Evolutionary conservation across 192 early-diverging fungal genomes (phyloP).

Genomic region (Coemansia brasiliensis): DNA sequence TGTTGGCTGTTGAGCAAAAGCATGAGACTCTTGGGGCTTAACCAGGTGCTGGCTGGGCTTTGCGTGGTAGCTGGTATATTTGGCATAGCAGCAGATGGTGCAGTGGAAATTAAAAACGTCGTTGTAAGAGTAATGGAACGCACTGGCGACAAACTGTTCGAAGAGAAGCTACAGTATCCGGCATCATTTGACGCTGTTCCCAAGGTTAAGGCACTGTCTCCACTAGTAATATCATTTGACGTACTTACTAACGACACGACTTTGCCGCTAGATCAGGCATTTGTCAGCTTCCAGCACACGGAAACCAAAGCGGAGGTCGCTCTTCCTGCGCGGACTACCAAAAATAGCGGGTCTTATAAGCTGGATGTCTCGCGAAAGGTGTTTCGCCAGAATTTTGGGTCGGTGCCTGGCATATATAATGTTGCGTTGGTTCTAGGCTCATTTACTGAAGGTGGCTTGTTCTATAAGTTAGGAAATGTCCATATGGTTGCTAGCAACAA

Average conservation of each 20-base stretch:
- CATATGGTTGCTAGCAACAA: conserved; percentile 15
- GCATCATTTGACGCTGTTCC: conserved; percentile 17
- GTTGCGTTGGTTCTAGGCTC: conserved; percentile 43
- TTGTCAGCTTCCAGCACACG: conserved; percentile 37
- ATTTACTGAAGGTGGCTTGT: conserved; percentile 26
- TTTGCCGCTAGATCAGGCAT: conserved; percentile 39
- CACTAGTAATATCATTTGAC: conserved; percentile 35
- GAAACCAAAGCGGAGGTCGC: conserved; percentile 25
- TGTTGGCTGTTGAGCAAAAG: too few relatives aligned
- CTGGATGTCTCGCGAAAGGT: conserved; percentile 38
- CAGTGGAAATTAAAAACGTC: conserved; percentile 22
- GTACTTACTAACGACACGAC: conserved; percentile 1
- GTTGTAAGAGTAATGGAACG: conserved; percentile 43
- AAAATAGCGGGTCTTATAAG: conserved; percentile 18
- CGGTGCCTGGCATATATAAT: conserved; percentile 25
- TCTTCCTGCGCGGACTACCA: conserved; percentile 23
- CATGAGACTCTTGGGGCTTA: conserved; percentile 4
- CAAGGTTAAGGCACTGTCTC: conserved; percentile 23
- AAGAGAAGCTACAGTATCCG: conserved; percentile 21
- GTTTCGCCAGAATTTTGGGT: conserved; percentile 29
- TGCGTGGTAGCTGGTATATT: conserved; percentile 9
- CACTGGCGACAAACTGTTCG: conserved; percentile 48
- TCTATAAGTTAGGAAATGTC: conserved; percentile 38
- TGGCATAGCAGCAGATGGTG: neutral
- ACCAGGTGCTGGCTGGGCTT: conserved; percentile 5